These are phyloP conservation scores for Zasmidium citrigriseum DNA, from an alignment of 2,329 filamentous ascomycete genomes.

Conservation along the genomic window DNA sequence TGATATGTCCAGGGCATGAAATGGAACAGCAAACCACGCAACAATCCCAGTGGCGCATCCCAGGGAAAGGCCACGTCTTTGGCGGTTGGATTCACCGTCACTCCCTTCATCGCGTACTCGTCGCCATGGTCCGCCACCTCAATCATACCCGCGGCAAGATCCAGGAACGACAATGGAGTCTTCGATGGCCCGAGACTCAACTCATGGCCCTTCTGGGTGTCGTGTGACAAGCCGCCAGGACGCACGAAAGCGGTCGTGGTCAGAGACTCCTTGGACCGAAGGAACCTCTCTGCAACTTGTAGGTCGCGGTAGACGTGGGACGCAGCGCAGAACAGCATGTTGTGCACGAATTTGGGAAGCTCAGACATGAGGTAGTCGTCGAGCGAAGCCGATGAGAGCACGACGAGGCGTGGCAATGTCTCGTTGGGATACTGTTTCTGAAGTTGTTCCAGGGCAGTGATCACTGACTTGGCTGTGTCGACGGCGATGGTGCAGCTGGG, in stretches of 20 bases:
- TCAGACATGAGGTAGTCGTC: conserved; percentile 39
- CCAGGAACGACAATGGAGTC: conserved; percentile 44
- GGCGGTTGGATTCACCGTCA: no score
- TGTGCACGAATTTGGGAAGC: conserved; percentile 35
- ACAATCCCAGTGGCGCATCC: no score
- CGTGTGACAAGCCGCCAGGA: conserved; percentile 42
- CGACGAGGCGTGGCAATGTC: conserved; percentile 40
- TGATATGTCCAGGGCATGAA: no score
- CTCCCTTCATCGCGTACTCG: no score
- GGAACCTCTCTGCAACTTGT: conserved; percentile 35
- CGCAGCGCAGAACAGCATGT: conserved; percentile 11
- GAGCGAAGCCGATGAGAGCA: conserved; percentile 49
- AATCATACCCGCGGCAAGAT: conserved; percentile 53
- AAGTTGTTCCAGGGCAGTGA: conserved; percentile 45
- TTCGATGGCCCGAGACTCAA: conserved; percentile 42
- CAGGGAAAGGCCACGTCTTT: no score
- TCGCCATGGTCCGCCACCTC: conserved; percentile 40
- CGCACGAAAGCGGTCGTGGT: conserved; percentile 45
- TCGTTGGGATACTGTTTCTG: no score
- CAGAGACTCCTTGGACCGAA: conserved; percentile 43
- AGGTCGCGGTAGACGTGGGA: conserved; percentile 43
- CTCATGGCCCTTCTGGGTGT: conserved; percentile 42
- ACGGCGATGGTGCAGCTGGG: conserved; percentile 38
- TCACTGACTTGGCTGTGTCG: conserved; percentile 39
- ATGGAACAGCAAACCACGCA: no score